These are phyloP conservation scores for Platanthera zijinensis DNA, from an alignment of 106 monocot genomes.

Conservation along the genomic window DNA sequence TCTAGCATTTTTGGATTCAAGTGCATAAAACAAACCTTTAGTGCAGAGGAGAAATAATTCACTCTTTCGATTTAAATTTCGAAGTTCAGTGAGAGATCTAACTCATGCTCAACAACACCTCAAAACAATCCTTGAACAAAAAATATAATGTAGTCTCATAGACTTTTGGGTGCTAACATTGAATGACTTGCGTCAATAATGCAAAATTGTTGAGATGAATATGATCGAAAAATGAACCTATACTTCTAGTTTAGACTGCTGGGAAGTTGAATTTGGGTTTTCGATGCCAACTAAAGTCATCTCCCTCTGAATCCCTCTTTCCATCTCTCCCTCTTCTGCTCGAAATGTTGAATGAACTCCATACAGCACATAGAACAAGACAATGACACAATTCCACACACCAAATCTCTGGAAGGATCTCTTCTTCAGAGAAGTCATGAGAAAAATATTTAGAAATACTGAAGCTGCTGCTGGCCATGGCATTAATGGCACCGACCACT, in stretches of 20 bases:
- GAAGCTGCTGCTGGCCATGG: conserved; percentile 67
- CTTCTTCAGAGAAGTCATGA: conserved; percentile 35
- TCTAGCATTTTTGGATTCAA: not conserved
- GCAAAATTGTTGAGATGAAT: conserved; percentile 1
- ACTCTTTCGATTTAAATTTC: not conserved
- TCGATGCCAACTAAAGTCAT: conserved; percentile 1
- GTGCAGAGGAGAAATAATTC: not conserved
- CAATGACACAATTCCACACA: conserved; percentile 37
- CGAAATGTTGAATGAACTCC: conserved; percentile 69
- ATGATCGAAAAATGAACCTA: not conserved
- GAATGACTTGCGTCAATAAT: not conserved
- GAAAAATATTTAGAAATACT: conserved; percentile 60
- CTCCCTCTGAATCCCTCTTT: conserved; percentile 1
- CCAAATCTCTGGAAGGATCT: conserved; percentile 50
- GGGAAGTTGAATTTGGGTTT: not conserved
- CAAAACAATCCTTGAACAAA: not conserved
- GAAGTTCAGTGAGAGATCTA: not conserved
- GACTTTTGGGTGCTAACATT: not conserved
- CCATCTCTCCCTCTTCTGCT: conserved; percentile 32
- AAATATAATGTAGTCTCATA: not conserved
- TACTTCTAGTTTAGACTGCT: not conserved
- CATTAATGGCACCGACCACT: conserved; percentile 59
- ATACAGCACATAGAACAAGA: conserved; percentile 47
- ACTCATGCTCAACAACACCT: not conserved
- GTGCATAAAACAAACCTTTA: not conserved